A percentile compares a stretch with the other conserved stretches of the same genome.
phyloP scores from a whole-genome alignment of 2,329 filamentous ascomycete species.

The Albifimbria verrucaria region DNA sequence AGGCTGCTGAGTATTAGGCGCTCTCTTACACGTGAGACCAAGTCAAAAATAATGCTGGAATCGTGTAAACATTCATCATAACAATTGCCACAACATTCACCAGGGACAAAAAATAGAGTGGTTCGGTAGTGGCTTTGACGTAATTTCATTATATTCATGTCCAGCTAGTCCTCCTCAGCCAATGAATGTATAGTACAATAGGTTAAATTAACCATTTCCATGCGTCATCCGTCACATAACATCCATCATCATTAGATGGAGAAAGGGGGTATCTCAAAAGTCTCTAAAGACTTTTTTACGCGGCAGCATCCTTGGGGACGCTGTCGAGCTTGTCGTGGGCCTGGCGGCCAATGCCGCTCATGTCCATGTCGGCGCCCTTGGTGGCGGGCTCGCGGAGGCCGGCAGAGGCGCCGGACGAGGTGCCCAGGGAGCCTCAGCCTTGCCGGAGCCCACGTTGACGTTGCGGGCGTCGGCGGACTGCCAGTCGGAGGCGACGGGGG shows the following conservation, averaged over 20 bases:
- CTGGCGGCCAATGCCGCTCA: slow-evolving; percentile 62
- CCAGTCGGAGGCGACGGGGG: slow-evolving; percentile 77
- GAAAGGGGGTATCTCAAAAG: not conserved
- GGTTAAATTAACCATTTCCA: too few relatives aligned
- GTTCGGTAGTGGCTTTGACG: too few relatives aligned
- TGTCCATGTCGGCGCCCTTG: slow-evolving; percentile 48
- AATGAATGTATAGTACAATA: too few relatives aligned
- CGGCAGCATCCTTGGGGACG: not conserved
- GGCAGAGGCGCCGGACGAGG: slow-evolving; percentile 41
- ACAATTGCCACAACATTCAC: too few relatives aligned
- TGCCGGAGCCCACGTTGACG: slow-evolving; percentile 67
- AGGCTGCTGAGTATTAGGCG: too few relatives aligned
- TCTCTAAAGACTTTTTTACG: not conserved
- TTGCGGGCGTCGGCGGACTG: slow-evolving; percentile 67
- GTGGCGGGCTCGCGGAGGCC: slow-evolving; percentile 60
- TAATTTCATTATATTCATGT: too few relatives aligned
- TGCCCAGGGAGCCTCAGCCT: slow-evolving; percentile 50
- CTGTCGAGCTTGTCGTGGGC: slow-evolving; percentile 51
- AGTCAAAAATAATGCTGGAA: too few relatives aligned
- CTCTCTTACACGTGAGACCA: too few relatives aligned
- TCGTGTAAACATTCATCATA: too few relatives aligned
- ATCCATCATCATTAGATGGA: not conserved
- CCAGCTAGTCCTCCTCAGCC: too few relatives aligned
- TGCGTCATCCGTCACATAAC: not conserved
- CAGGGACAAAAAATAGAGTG: too few relatives aligned